A percentile compares a stretch with the other conserved stretches of the same genome.
Conservation (phyloP, 2,329 filamentous ascomycete species). For the Claviceps citrina region DNA sequence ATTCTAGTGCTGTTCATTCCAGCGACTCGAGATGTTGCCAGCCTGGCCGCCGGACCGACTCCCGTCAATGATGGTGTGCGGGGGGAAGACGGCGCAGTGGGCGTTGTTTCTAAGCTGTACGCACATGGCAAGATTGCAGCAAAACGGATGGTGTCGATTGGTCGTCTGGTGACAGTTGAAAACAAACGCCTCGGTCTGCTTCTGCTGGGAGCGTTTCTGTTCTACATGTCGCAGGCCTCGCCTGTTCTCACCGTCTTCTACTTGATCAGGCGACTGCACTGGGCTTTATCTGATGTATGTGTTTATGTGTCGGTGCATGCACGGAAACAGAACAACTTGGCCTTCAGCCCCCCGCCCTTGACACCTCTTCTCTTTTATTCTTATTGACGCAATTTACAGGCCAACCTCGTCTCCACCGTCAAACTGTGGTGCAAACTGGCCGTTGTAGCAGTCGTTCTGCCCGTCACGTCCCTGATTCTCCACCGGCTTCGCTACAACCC, state of each 20-base stretch:
- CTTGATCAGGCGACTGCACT: neutral
- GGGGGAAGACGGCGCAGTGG: neutral
- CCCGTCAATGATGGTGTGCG: neutral
- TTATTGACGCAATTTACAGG: neutral
- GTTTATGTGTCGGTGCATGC: too few relatives aligned
- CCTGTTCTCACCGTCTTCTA: neutral
- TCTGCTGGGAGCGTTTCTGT: neutral
- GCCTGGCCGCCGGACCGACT: neutral
- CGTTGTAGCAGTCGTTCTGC: neutral
- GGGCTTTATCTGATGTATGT: conserved; percentile 1
- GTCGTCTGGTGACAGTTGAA: neutral
- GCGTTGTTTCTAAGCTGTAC: neutral
- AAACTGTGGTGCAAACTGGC: neutral
- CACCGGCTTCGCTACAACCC: neutral
- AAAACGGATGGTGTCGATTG: neutral
- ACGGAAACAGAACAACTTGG: too few relatives aligned
- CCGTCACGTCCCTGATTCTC: conserved; percentile 1
- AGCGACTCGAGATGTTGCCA: conserved; percentile 3
- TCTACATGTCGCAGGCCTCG: conserved; percentile 1
- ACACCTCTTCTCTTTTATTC: neutral
- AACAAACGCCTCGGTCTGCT: conserved; percentile 2
- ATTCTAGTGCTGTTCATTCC: conserved; percentile 2
- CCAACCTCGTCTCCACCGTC: neutral
- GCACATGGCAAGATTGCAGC: neutral
- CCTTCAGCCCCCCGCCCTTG: too few relatives aligned